These are phyloP conservation scores for Cupressus sempervirens DNA, from an alignment of 75 land plant genomes.

Conservation along the genomic window DNA sequence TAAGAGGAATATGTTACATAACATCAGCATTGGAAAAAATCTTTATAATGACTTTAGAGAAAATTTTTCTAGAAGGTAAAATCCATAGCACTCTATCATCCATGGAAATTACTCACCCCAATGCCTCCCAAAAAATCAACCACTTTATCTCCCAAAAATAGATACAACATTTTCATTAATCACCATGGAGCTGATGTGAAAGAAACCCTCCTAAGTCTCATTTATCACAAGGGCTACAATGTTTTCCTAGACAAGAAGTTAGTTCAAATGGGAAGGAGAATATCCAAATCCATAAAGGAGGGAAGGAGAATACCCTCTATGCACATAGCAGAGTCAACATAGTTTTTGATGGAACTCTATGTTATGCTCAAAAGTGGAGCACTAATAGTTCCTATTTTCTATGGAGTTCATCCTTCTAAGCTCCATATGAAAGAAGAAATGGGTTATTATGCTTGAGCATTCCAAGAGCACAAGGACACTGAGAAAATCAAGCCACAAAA, in stretches of 20 bases:
- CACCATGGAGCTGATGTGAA: too few relatives aligned
- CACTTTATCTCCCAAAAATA: too few relatives aligned
- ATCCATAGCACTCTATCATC: too few relatives aligned
- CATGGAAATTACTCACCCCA: too few relatives aligned
- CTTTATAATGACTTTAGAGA: too few relatives aligned
- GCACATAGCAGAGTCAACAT: neutral
- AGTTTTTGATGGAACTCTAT: neutral
- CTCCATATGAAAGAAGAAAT: neutral
- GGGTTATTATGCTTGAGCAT: neutral
- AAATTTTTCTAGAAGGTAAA: too few relatives aligned
- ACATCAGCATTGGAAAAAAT: too few relatives aligned
- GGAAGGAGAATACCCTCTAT: neutral
- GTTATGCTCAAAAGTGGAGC: neutral
- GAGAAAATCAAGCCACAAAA: neutral
- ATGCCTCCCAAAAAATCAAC: too few relatives aligned
- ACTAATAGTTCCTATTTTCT: neutral
- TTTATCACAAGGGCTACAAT: neutral
- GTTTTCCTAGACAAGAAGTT: neutral
- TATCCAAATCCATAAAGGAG: neutral
- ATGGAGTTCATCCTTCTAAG: neutral
- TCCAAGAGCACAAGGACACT: neutral
- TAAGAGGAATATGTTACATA: too few relatives aligned
- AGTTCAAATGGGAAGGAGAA: neutral
- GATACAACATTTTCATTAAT: too few relatives aligned
- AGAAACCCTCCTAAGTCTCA: neutral